Conservation (phyloP, 2,329 filamentous ascomycete genomes). For the Graphilbum ipis-grandicollis region DNA sequence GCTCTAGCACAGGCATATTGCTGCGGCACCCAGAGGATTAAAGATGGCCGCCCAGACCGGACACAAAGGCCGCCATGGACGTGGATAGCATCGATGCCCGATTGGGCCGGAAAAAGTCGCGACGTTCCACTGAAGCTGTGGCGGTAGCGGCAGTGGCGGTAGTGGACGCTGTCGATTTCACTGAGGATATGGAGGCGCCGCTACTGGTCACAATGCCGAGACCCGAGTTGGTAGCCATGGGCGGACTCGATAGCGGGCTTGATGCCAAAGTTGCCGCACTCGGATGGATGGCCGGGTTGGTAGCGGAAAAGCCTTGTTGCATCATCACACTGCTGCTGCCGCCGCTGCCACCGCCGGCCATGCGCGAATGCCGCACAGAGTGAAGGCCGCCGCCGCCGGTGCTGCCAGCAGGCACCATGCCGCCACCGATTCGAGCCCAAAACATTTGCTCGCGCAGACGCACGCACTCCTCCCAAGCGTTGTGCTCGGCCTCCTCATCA, state of each 20-base stretch:
- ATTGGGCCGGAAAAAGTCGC: not conserved
- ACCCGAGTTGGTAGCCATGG: too few relatives aligned
- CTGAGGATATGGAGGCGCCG: not conserved
- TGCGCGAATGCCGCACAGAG: constrained; percentile 1
- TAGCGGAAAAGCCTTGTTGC: too few relatives aligned
- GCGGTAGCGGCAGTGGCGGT: not conserved
- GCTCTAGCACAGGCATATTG: too few relatives aligned
- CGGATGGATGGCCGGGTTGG: too few relatives aligned
- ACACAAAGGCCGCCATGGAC: constrained; percentile 8
- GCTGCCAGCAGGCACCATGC: constrained; percentile 51
- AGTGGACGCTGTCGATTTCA: not conserved
- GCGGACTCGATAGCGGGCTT: not conserved
- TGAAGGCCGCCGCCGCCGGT: not conserved
- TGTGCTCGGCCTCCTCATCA: constrained; percentile 66
- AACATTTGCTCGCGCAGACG: constrained; percentile 88
- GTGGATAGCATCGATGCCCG: constrained; percentile 5
- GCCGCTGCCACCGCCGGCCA: constrained; percentile 1
- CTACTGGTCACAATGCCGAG: not conserved
- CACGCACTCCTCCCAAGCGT: constrained; percentile 89
- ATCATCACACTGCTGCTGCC: not conserved
- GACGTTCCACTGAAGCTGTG: not conserved
- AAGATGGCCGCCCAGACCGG: constrained; percentile 7
- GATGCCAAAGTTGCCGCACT: not conserved
- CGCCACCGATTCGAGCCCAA: constrained; percentile 83
- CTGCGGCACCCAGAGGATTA: too few relatives aligned